Evolutionary conservation across 176 grass and related monocot genomes (phyloP).

Genomic region (Cenchrus fungigraminus): DNA sequence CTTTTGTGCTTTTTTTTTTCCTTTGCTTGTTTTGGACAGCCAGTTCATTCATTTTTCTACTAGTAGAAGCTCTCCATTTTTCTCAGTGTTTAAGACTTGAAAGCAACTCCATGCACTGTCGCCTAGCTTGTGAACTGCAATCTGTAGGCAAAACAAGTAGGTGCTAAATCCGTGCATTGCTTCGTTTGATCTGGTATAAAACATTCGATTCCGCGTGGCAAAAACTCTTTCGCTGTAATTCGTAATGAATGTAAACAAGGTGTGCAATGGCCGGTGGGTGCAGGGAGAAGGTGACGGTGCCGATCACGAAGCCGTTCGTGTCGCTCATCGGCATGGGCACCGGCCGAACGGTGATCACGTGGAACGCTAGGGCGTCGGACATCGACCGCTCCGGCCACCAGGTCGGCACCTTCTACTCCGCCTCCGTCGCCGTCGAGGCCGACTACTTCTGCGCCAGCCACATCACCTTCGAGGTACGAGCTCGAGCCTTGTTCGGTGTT

Average conservation of each 20-base stretch:
- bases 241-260: neutral
- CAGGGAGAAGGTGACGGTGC: constrained; percentile 96
- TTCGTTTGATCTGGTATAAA: neutral
- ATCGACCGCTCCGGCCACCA: constrained; percentile 41
- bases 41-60: constrained; percentile 8
- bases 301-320: constrained; percentile 85
- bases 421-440: constrained; percentile 83
- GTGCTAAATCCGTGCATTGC: neutral
- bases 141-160: neutral
- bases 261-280: neutral
- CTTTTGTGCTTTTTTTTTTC: neutral
- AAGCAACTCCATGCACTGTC: neutral
- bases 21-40: neutral
- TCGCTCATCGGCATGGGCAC: constrained; percentile 75
- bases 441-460: constrained; percentile 88
- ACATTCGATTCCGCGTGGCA: neutral
- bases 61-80: constrained; percentile 2
- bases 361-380: constrained; percentile 73
- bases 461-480: constrained; percentile 79
- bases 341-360: constrained; percentile 71
- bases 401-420: constrained; percentile 84
- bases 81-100: neutral
- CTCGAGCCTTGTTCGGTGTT: neutral
- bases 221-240: no score
- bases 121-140: neutral